Evolutionary conservation across 2,329 filamentous ascomycete genomes (phyloP).

Genomic region (Aspergillus hortae): DNA sequence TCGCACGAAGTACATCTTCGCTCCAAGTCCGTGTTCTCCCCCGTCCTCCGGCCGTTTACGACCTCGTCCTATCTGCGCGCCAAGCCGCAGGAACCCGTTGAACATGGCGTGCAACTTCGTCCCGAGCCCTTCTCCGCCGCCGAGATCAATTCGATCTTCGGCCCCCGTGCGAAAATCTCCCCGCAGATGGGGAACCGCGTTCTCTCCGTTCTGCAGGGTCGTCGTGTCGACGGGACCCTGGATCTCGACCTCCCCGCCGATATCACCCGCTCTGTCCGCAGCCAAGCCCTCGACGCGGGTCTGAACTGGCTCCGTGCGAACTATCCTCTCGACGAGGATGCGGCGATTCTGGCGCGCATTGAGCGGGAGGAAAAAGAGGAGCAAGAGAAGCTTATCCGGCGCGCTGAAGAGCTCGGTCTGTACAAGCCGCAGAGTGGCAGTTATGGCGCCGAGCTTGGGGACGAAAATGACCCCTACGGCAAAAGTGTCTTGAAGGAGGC

Average conservation of each 20-base stretch:
- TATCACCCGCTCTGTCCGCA: slow-evolving; percentile 29
- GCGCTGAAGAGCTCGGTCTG: slow-evolving; percentile 39
- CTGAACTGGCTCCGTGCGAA: slow-evolving; percentile 41
- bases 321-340: slow-evolving; percentile 47
- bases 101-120: slow-evolving; percentile 27
- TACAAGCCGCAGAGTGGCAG: slow-evolving; percentile 44
- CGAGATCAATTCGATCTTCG: slow-evolving; percentile 36
- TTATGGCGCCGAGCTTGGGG: slow-evolving; percentile 39
- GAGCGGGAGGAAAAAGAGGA: slow-evolving; percentile 37
- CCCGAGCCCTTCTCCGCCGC: slow-evolving; percentile 28
- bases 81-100: slow-evolving; percentile 13
- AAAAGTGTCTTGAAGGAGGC: slow-evolving; percentile 40
- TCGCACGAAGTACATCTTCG: background rate
- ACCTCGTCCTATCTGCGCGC: slow-evolving; percentile 17
- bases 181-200: slow-evolving; percentile 34
- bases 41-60: slow-evolving; percentile 13
- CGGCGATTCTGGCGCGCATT: slow-evolving; percentile 45
- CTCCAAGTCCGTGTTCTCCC: background rate
- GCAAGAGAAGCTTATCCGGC: slow-evolving; percentile 33
- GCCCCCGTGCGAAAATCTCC: slow-evolving; percentile 23
- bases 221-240: slow-evolving; percentile 43
- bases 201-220: slow-evolving; percentile 40
- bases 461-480: slow-evolving; percentile 41
- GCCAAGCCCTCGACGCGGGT: slow-evolving; percentile 32
- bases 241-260: slow-evolving; percentile 43